Evolutionary conservation across 371 early-diverging fungal genomes (phyloP), one percentile per base, ranked within the genome.

Genomic region (Mucor indicus): DNA sequence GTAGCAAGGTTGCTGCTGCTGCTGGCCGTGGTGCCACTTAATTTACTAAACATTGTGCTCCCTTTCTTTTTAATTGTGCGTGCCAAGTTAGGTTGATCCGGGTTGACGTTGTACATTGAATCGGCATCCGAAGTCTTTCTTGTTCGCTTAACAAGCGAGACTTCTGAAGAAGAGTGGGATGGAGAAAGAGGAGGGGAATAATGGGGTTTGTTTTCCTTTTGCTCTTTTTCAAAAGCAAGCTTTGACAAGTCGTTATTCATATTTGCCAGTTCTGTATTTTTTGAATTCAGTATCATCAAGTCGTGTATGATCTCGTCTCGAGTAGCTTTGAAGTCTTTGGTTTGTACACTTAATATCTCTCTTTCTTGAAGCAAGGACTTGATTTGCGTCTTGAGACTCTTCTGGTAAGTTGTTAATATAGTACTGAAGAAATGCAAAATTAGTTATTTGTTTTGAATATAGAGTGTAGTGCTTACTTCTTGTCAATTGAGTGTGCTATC

Each of bases 211-310:
- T 37, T 15, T 1, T 42, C 15, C 15, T 13, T 30, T 16, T 48
- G 53, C 38, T 69, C 72, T 20, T 63, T 50, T 35, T 69, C 67
- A 1, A 63, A 60, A 9, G 62, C 67, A 22, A 69, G 67, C 39
- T 69, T 59, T 30, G 77, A 75, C 46, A 81, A 55, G 24, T 79
- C 81, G 49, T 78, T 77, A 60, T 78, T 82, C 55, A 79, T 74
- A 2, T 52, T 63, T 10, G 73, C 65, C 2, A 81, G 57, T 39
- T 81, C 79, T 0, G 77, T 77, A 35, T 75, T 78, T 51, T 78
- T 69, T 15, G 72, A 64, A 27, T 75, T 77, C 11, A 80, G 51
- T 29, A 75, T 66, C 16, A 77, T 67, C 62, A 77, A 75, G 45
- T 81, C 82, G 29, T 70, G 55, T 19, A 81, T 55, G 7, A 79